Conservation (phyloP, 495 filamentous ascomycete species). For the Penicillium desertorum region DNA sequence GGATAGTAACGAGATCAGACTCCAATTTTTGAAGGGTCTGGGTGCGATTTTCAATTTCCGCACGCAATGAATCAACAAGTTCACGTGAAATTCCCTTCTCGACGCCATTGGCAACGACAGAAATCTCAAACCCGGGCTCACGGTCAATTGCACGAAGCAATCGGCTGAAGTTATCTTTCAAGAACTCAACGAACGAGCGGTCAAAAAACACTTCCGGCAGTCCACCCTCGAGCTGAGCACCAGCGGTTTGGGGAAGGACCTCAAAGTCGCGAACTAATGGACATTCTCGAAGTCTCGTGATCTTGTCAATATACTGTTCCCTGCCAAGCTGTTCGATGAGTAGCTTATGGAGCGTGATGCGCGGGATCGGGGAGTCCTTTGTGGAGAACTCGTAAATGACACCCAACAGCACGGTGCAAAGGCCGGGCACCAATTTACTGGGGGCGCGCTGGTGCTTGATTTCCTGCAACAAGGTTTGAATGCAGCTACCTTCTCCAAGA, state of each 20-base stretch:
- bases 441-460: slow-evolving; percentile 59
- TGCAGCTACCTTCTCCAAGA: slow-evolving; percentile 87
- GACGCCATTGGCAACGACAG: slow-evolving; percentile 71
- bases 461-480: slow-evolving; percentile 80
- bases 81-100: slow-evolving; percentile 82
- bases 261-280: slow-evolving; percentile 91
- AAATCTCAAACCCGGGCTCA: slow-evolving; percentile 82
- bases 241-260: slow-evolving; percentile 69
- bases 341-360: slow-evolving; percentile 77
- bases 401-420: slow-evolving; percentile 80
- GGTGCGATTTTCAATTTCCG: slow-evolving; percentile 71
- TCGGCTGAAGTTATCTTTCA: slow-evolving; percentile 93
- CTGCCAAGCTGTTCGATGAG: slow-evolving; percentile 77
- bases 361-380: slow-evolving; percentile 89
- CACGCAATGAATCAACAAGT: slow-evolving; percentile 77
- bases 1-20: slow-evolving; percentile 61
- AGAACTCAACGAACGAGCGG: slow-evolving; percentile 83
- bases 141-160: slow-evolving; percentile 85
- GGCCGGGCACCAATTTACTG: slow-evolving; percentile 69
- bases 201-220: slow-evolving; percentile 87
- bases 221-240: slow-evolving; percentile 52
- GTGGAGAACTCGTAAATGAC: slow-evolving; percentile 97
- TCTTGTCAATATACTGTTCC: slow-evolving; percentile 84
- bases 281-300: slow-evolving; percentile 73
- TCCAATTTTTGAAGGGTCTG: slow-evolving; percentile 67